Base-by-base conservation (phyloP, 2,329 filamentous ascomycete species). In the Claviceps arundinis region DNA sequence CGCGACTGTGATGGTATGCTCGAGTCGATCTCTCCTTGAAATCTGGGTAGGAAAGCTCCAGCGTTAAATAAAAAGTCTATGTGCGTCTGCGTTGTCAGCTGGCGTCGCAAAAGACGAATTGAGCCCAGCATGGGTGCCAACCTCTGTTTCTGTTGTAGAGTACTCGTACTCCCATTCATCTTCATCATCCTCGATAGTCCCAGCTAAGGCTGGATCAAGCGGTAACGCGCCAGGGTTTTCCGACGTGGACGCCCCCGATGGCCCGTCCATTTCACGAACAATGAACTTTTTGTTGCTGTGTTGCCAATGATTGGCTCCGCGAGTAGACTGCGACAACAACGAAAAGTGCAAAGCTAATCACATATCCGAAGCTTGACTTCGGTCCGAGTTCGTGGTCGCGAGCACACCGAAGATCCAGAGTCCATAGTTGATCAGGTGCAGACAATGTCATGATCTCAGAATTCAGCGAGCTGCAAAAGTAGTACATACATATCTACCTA, bases 121-220 rank as follows among this genome's bases (percentile, higher is more conserved):
- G 24, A 30, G 24, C 14, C 44, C 17, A n/a, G 26, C 26, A 37
- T 24, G 8, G 7, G 37, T 19, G 47, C 47, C 16, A 19, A 78
- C 80, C 70, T 84, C 81, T 14, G 73, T 81, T 59, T 84, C 80
- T 0, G 78, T 81, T 2, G 69, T 65, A 0, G 81, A 84, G 60
- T 84, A 84, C 57, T 84, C 81, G 57, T 83, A 84, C 60, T 84
- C 81, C 78, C 79, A 84, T 49, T 82, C 79, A 48, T 83, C 77
- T 54, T 81, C 70, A 5, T 73, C 74, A 30, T 71, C 69, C 9
- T 55, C 55, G 24, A 56, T 53, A 16, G 63, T 52, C 40, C 63
- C 57, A n/a, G 57, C 49, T 30, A 63, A 37, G 14, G 61, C 49
- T 46, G 64, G 59, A 37, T 68, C 61, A 30, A 68, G 47, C 7